Evolutionary conservation across 1,139 yeast species (phyloP).

Genomic region (Nakaseomyces sp.): DNA sequence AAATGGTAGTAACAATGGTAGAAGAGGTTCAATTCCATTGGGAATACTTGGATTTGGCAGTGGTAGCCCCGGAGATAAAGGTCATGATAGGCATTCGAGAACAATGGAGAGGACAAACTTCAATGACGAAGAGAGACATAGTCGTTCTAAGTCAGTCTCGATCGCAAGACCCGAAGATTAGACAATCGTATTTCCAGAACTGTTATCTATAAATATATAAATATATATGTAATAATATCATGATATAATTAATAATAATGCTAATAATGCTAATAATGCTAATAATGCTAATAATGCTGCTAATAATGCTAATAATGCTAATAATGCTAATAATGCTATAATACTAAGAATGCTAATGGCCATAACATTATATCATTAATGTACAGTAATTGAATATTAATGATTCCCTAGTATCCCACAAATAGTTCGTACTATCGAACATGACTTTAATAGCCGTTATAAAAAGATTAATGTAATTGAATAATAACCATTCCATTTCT

Average conservation of each 20-base stretch:
- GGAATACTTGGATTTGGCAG: constrained; percentile 3
- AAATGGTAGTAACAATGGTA: constrained; percentile 2
- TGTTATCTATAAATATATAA: background rate
- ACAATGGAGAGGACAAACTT: background rate
- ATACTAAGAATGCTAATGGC: too few relatives aligned
- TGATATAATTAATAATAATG: background rate
- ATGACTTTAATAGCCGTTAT: too few relatives aligned
- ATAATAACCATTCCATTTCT: too few relatives aligned
- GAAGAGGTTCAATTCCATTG: constrained; percentile 7
- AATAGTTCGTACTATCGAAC: too few relatives aligned
- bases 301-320: too few relatives aligned
- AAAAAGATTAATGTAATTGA: too few relatives aligned
- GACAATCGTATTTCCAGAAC: background rate
- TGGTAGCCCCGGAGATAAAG: background rate
- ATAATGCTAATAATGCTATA: too few relatives aligned
- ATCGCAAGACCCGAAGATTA: background rate
- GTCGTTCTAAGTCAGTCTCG: background rate
- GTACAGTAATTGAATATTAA: too few relatives aligned
- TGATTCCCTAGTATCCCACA: too few relatives aligned
- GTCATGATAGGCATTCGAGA: background rate
- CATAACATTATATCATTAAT: too few relatives aligned
- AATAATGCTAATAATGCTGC: too few relatives aligned
- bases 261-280: too few relatives aligned
- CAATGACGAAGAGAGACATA: background rate
- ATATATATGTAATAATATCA: background rate